Conservation (phyloP, 2,329 filamentous ascomycete genomes). For the Neofusicoccum umdonicola region DNA sequence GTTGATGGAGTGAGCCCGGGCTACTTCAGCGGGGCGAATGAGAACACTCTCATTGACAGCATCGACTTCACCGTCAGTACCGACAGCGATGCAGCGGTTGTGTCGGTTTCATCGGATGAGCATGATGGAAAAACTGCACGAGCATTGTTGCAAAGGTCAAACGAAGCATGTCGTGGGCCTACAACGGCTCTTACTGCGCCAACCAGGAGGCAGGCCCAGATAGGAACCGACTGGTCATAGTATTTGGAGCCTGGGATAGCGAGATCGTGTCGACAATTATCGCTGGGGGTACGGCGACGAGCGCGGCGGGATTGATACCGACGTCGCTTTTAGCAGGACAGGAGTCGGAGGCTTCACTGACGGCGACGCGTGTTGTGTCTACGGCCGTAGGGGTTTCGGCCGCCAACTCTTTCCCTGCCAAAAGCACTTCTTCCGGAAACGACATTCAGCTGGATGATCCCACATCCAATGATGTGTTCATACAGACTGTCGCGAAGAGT, state of each 20-base stretch:
- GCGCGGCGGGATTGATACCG: background rate
- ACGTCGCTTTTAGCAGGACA: background rate
- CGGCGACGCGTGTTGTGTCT: background rate
- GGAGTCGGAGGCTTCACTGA: background rate
- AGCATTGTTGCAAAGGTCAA: background rate
- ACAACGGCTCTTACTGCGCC: background rate
- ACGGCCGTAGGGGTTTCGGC: background rate
- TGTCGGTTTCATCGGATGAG: no score
- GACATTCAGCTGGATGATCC: background rate
- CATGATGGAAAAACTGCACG: background rate
- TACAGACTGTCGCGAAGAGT: no score
- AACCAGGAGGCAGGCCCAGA: background rate
- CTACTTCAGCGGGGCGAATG: no score
- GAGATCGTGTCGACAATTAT: background rate
- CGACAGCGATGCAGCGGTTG: no score
- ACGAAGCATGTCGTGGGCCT: background rate
- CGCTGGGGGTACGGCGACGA: background rate
- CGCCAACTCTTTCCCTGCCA: background rate
- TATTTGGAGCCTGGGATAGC: background rate
- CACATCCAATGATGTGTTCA: background rate
- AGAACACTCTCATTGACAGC: background rate
- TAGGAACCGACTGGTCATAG: background rate
- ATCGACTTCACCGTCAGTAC: background rate
- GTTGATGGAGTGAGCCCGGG: background rate
- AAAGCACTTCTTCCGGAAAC: background rate